Percentiles rank a stretch among this genome's conserved stretches.
Conservation (phyloP, 2,329 filamentous ascomycete species). For the Epichloe typhina region DNA sequence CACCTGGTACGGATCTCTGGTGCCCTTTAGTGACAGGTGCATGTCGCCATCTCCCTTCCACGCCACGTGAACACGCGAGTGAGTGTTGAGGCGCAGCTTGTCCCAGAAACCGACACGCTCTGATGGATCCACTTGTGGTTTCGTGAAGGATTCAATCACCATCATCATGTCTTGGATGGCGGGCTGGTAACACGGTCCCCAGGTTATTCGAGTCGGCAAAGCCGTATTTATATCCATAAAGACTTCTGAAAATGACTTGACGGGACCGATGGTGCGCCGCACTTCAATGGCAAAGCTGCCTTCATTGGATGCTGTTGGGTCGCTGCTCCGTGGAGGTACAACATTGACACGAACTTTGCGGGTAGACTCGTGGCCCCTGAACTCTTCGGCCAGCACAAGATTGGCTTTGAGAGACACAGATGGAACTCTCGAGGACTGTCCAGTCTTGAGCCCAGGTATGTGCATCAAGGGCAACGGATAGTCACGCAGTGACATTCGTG, state of each 20-base stretch:
- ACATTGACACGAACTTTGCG: slow-evolving; percentile 73
- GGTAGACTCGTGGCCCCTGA: slow-evolving; percentile 64
- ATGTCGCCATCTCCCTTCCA: slow-evolving; percentile 97
- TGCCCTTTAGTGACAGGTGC: slow-evolving; percentile 80
- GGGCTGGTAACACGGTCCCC: slow-evolving; percentile 95
- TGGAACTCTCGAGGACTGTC: slow-evolving; percentile 67
- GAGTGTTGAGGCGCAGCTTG: slow-evolving; percentile 88
- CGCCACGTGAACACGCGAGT: slow-evolving; percentile 75
- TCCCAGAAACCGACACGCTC: slow-evolving; percentile 97
- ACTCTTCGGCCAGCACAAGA: slow-evolving; percentile 94
- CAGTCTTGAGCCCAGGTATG: slow-evolving; percentile 67
- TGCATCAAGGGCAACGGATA: slow-evolving; percentile 89
- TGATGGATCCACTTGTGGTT: slow-evolving; percentile 84
- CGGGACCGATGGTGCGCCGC: slow-evolving; percentile 78
- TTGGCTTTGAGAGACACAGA: slow-evolving; percentile 76
- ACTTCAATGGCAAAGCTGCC: slow-evolving; percentile 75
- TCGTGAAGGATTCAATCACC: slow-evolving; percentile 93
- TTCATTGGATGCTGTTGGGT: slow-evolving; percentile 39
- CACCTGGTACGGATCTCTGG: slow-evolving; percentile 84
- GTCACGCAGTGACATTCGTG: slow-evolving; percentile 72
- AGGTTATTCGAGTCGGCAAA: slow-evolving; percentile 84
- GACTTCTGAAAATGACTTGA: slow-evolving; percentile 94
- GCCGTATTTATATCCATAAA: slow-evolving; percentile 85
- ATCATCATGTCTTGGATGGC: slow-evolving; percentile 99
- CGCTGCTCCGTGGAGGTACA: slow-evolving; percentile 52